phyloP scores from a whole-genome alignment of 257 asterid genomes.

The Nicotiana knightiana region DNA sequence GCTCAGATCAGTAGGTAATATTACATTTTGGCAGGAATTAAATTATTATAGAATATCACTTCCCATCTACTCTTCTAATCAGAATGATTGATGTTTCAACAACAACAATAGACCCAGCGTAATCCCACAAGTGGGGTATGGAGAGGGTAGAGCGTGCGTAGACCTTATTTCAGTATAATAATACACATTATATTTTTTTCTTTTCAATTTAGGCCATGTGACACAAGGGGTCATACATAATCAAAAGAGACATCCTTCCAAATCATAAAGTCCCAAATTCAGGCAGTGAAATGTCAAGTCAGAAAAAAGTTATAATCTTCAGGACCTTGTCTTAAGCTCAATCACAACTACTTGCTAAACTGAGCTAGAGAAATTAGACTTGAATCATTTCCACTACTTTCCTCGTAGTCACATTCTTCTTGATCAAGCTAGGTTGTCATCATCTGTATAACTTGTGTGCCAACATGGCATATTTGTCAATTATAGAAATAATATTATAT shows the following conservation, averaged over 20 bases:
- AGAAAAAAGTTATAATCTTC: not conserved
- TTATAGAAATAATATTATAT: conserved; percentile 7
- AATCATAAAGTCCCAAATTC: not conserved
- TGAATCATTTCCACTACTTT: conserved; percentile 4
- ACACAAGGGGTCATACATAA: not conserved
- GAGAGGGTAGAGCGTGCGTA: too few relatives aligned
- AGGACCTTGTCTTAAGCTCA: not conserved
- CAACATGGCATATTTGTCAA: conserved; percentile 24
- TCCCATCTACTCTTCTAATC: not conserved
- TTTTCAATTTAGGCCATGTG: not conserved
- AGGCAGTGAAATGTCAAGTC: conserved; percentile 6
- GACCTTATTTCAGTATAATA: not conserved
- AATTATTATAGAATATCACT: not conserved
- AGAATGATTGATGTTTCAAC: not conserved
- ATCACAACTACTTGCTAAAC: conserved; percentile 5
- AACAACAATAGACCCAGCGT: too few relatives aligned
- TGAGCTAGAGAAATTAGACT: conserved; percentile 5
- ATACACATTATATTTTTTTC: not conserved
- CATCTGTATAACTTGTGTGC: conserved; percentile 19
- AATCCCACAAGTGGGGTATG: too few relatives aligned
- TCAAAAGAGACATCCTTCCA: not conserved
- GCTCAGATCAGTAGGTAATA: not conserved
- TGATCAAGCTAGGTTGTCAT: conserved; percentile 17
- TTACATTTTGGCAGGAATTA: not conserved
- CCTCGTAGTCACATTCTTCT: not conserved